phyloP scores from a whole-genome alignment of 768 basidiomycete genomes.

The Tulasnella sp. region DNA sequence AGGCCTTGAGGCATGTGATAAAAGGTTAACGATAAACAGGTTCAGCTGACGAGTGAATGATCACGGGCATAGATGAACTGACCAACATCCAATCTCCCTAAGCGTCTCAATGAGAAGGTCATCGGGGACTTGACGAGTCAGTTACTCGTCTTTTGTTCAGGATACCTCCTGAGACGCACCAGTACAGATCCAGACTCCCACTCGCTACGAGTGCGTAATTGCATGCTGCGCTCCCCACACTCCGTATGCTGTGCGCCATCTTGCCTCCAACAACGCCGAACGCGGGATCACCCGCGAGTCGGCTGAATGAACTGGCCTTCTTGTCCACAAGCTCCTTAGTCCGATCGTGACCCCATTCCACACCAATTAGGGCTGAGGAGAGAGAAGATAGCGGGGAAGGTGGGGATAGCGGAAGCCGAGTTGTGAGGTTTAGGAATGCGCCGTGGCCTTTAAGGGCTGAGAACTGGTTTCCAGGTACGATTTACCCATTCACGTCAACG shows the following conservation, averaged over 20 bases:
- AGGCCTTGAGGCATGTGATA: constrained; percentile 44
- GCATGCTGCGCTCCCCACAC: constrained; percentile 77
- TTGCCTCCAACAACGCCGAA: constrained; percentile 60
- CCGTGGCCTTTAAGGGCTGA: constrained; percentile 76
- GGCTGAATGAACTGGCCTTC: constrained; percentile 65
- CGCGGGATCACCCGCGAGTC: constrained; percentile 67
- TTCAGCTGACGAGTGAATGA: neutral
- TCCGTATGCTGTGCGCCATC: constrained; percentile 82
- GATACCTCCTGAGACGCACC: constrained; percentile 47
- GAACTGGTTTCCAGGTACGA: constrained; percentile 48
- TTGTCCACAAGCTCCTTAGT: constrained; percentile 48
- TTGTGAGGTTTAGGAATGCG: constrained; percentile 61
- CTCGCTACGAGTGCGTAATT: constrained; percentile 84
- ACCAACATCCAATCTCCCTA: constrained; percentile 80
- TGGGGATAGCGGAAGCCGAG: constrained; percentile 60
- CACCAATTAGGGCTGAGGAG: constrained; percentile 66
- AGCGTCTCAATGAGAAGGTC: constrained; percentile 11
- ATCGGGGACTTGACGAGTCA: constrained; percentile 24
- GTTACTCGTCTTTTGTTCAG: neutral
- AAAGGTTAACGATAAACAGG: constrained; percentile 6
- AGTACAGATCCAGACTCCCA: constrained; percentile 83
- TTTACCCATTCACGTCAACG: neutral
- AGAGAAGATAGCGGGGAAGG: constrained; percentile 61
- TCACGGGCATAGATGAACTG: constrained; percentile 34
- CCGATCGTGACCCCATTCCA: constrained; percentile 89